Conservation (phyloP, 1,139 yeast species). For the Trichomonascaceae sp. region DNA sequence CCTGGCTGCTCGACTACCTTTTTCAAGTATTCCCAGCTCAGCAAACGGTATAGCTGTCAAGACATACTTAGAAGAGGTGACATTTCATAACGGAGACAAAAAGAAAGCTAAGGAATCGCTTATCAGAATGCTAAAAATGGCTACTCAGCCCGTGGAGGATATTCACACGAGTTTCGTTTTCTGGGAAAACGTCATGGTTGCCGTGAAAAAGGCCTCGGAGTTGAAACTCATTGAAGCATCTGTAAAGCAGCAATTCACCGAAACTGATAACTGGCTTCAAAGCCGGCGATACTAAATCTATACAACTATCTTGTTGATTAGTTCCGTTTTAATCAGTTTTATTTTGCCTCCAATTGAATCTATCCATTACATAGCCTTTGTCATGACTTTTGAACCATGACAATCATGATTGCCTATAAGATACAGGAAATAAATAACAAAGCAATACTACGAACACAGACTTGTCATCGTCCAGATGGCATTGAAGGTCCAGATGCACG, state of each 20-base stretch:
- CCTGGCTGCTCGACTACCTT: slow-evolving; percentile 57
- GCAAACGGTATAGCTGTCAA: slow-evolving; percentile 37
- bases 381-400: not conserved
- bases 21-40: slow-evolving; percentile 42
- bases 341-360: not conserved
- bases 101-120: slow-evolving; percentile 17
- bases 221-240: slow-evolving; percentile 34
- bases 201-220: slow-evolving; percentile 32
- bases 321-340: not conserved
- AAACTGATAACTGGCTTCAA: slow-evolving; percentile 42
- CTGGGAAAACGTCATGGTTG: slow-evolving; percentile 30
- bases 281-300: slow-evolving; percentile 1
- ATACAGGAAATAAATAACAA: not conserved
- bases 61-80: slow-evolving; percentile 32
- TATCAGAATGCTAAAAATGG: slow-evolving; percentile 25
- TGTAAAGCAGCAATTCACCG: slow-evolving; percentile 34
- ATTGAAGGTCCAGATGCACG: not conserved
- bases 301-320: not conserved
- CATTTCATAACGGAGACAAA: slow-evolving; percentile 19
- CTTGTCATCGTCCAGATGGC: not conserved
- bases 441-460: not conserved
- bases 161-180: slow-evolving; percentile 41
- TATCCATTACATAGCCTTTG: not conserved
- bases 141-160: slow-evolving; percentile 36
- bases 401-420: not conserved